These are phyloP conservation scores for Yarrowia deformans DNA, from an alignment of 805 yeast species.

Conservation along the genomic window DNA sequence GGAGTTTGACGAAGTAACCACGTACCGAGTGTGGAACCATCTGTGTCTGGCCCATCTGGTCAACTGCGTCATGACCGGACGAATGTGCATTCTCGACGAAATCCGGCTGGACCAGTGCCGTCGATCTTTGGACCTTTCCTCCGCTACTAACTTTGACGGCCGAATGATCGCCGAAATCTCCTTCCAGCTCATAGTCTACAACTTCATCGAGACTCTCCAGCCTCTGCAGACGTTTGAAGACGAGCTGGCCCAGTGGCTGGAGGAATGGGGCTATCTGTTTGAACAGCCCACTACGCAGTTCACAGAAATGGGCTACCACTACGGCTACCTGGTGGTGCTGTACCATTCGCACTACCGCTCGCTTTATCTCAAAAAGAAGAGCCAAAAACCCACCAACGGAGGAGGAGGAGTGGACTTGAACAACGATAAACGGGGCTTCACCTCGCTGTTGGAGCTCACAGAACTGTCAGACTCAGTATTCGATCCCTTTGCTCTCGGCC, in stretches of 20 bases:
- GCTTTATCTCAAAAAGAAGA: conserved; percentile 26
- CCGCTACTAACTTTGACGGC: conserved; percentile 81
- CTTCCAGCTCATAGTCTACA: conserved; percentile 64
- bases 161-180: conserved; percentile 80
- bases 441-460: conserved; percentile 25
- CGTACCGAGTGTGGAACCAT: conserved; percentile 75
- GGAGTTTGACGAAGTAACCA: conserved; percentile 61
- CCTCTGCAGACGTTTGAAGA: conserved; percentile 53
- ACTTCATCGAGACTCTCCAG: conserved; percentile 57
- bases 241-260: conserved; percentile 67
- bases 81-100: conserved; percentile 68
- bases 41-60: conserved; percentile 70
- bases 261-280: conserved; percentile 72
- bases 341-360: conserved; percentile 52
- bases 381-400: conserved; percentile 12
- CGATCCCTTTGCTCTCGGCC: conserved; percentile 30
- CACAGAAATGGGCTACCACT: conserved; percentile 73
- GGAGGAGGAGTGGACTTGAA: conserved; percentile 32
- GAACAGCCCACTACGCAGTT: conserved; percentile 76
- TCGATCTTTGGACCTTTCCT: conserved; percentile 61
- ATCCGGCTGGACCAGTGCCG: conserved; percentile 65
- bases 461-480: conserved; percentile 19
- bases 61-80: conserved; percentile 70
- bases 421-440: conserved; percentile 39
- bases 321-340: conserved; percentile 61